These are phyloP conservation scores for Terfezia claveryi DNA, from an alignment of 495 filamentous ascomycete species.

Conservation along the genomic window DNA sequence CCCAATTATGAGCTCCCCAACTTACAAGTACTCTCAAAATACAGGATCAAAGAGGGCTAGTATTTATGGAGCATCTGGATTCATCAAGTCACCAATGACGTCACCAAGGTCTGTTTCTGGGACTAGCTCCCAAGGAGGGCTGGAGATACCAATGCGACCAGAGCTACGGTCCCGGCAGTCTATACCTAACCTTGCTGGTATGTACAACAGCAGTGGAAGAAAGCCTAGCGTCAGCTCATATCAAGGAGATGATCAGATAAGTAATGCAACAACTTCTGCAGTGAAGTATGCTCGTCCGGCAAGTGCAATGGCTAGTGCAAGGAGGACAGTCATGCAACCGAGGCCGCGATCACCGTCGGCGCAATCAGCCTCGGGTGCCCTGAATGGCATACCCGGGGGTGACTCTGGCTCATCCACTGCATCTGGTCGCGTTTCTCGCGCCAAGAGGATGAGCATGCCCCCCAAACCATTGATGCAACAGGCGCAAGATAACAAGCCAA, in stretches of 20 bases:
- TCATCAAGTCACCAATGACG: not conserved
- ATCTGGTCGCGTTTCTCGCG: too few species aligned
- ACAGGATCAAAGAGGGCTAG: not conserved
- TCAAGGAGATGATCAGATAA: not conserved
- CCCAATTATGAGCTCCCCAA: not conserved
- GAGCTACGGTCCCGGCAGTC: not conserved
- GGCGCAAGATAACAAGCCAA: conserved; percentile 8
- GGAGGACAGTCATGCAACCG: not conserved
- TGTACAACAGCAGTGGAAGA: not conserved
- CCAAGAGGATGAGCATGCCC: conserved; percentile 15
- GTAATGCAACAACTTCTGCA: not conserved
- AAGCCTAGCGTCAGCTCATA: not conserved
- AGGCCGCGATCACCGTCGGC: not conserved
- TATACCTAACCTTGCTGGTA: not conserved
- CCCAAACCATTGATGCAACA: conserved; percentile 13
- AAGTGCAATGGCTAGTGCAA: conserved; percentile 8
- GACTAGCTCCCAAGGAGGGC: not conserved
- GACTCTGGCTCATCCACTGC: too few species aligned
- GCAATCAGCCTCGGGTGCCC: too few species aligned
- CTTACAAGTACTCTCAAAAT: not conserved
- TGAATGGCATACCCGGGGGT: too few species aligned
- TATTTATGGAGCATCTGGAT: not conserved
- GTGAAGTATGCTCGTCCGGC: conserved; percentile 7
- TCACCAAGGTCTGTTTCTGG: not conserved
- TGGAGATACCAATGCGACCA: not conserved